phyloP scores from a whole-genome alignment of 768 basidiomycete species.

The Podaxis sp. region DNA sequence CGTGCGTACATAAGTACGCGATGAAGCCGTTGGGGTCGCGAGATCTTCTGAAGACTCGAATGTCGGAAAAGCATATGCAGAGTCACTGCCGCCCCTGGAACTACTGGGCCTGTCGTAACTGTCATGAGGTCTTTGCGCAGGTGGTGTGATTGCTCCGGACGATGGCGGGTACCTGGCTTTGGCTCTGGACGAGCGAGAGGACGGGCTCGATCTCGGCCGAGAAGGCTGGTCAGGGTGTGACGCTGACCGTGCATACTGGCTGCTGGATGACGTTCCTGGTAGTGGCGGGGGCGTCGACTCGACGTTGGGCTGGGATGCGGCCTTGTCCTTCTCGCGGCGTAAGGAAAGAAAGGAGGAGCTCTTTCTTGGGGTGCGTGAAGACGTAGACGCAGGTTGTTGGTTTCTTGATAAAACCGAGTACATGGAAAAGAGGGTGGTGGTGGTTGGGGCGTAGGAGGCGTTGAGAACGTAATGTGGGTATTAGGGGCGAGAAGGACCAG shows the following conservation, averaged over 20 bases:
- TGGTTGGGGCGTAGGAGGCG: conserved; percentile 3
- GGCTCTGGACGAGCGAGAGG: conserved; percentile 1
- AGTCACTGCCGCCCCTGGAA: conserved; percentile 17
- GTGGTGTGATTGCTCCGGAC: not conserved
- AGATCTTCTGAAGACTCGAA: conserved; percentile 34
- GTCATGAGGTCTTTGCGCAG: not conserved
- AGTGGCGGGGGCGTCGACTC: conserved; percentile 20
- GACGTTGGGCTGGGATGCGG: not conserved
- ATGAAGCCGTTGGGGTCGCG: conserved; percentile 22
- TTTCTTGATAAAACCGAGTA: conserved; percentile 38
- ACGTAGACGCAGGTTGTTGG: conserved; percentile 29
- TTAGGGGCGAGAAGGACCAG: conserved; percentile 10
- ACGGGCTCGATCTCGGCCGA: conserved; percentile 1
- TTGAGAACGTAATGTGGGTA: not conserved
- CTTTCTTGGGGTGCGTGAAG: conserved; percentile 47
- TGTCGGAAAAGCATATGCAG: conserved; percentile 43
- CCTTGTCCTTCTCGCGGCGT: conserved; percentile 47
- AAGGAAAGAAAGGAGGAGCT: conserved; percentile 60
- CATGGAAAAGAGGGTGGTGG: conserved; percentile 26
- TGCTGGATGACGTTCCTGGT: not conserved
- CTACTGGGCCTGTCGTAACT: not conserved
- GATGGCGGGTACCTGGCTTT: not conserved
- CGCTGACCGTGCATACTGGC: conserved; percentile 4
- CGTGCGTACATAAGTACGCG: conserved; percentile 40
- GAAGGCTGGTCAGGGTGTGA: not conserved